Evolutionary conservation across 805 yeast species (phyloP), one percentile per base, ranked within the genome.

Genomic region (Hanseniaspora valbyensis): DNA sequence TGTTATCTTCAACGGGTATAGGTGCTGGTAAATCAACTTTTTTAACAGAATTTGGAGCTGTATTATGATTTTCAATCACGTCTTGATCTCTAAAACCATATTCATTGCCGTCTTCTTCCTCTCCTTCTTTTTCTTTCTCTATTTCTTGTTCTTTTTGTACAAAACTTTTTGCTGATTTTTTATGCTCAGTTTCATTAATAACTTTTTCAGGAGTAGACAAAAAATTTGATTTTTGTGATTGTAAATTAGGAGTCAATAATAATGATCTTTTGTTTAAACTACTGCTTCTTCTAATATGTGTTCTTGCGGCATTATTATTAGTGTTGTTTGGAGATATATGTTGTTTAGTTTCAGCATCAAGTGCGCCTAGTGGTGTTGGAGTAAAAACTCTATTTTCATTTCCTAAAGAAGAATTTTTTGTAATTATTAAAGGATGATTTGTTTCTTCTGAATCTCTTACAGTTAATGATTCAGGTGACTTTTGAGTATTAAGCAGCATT

Each of bases 251-350:
- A 4, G 44, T 40, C 28, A 48, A 25, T 10, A 48, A 21, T 14
- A 48, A 16, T 1, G 51, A 48, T 48, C 51, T 39, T 4, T 28
- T 48, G 1, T 32, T 21, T 5, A 48, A 33, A 21, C 51, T 48
- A n/a, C 44, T 30, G 4, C 32, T 10, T 40, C 51, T 39, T 48
- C 28, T 39, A 12, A 18, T 14, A 14, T 32, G 41, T 13, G 30
- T 24, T 22, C 18, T 48, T 19, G 41, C 28, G 7, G 19, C 19
- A 21, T 16, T 45, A 16, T 30, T 38, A 29, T n/a, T 24, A 12
- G 10, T 28, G 8, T 19, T 30, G 2, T 21, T 28, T 14, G 30
- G n/a, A n/a, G n/a, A n/a, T n/a, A n/a, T n/a, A n/a, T n/a, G n/a
- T n/a, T n/a, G 18, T 21, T 19, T 22, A 4, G 4, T 24, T 14